A percentile compares a stretch with the other conserved stretches of the same genome.
Conservation (phyloP, 192 early-diverging fungal genomes). For the Linnemannia elongata region DNA sequence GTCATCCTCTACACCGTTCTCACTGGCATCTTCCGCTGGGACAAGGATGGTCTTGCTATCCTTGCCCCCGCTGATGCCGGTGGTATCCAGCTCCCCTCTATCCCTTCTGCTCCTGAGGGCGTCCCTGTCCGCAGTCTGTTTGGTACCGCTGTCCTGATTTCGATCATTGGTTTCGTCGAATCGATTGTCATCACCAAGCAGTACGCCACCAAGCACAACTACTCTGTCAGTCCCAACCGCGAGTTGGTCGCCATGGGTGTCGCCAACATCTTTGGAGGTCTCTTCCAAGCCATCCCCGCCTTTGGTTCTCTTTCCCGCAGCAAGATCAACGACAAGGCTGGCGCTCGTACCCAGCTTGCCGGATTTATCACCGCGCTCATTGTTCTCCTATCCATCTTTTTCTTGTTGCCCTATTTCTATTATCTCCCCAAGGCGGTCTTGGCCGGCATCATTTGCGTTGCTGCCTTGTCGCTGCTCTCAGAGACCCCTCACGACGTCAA, state of each 20-base stretch:
- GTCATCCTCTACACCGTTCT: conserved; percentile 83
- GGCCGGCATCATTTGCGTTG: conserved; percentile 86
- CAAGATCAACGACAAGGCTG: conserved; percentile 93
- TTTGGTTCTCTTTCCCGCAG: conserved; percentile 94
- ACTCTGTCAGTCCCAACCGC: conserved; percentile 93
- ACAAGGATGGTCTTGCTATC: conserved; percentile 78
- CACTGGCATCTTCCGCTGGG: conserved; percentile 77
- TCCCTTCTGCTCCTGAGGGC: conserved; percentile 72
- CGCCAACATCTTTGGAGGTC: conserved; percentile 86
- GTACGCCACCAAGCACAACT: conserved; percentile 92
- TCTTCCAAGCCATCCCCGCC: conserved; percentile 82
- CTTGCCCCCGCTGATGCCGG: conserved; percentile 82
- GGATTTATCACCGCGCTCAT: conserved; percentile 85
- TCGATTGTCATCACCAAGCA: conserved; percentile 95
- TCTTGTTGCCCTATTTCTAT: conserved; percentile 85
- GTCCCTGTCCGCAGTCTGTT: conserved; percentile 77
- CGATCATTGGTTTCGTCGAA: conserved; percentile 98
- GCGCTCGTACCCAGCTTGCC: conserved; percentile 91
- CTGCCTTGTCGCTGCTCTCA: conserved; percentile 84
- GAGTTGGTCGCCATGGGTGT: conserved; percentile 96
- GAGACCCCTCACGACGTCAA: conserved; percentile 80
- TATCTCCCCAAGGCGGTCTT: conserved; percentile 88
- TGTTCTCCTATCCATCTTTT: conserved; percentile 85
- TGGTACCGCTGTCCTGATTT: conserved; percentile 88
- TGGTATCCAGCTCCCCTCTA: conserved; percentile 71